Base-by-base conservation (phyloP, 805 yeast genomes). In the Candida sithepensis region DNA sequence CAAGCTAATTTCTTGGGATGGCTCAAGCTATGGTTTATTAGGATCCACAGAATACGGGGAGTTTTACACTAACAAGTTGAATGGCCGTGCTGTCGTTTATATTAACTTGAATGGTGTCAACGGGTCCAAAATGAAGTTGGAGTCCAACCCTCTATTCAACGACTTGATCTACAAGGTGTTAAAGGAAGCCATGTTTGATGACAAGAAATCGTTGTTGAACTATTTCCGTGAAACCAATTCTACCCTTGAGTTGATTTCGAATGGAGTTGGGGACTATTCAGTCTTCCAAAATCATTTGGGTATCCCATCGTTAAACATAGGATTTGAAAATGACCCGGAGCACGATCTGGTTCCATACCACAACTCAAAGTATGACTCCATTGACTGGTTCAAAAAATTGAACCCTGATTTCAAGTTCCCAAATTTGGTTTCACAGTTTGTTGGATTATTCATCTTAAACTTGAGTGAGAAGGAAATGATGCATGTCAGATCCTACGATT, bases 231-330 rank as follows among this genome's bases (percentile, higher is more conserved):
- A 61, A 8, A 57, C 59, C 14, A 61, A 69, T 36, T 69, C 70
- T 8, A 57, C 68, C 0, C 68, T 81, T 42, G 61, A 57, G 2
- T 58, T 68, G 19, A 67, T 80, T 13, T 78, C 80, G 2, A 72
- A 79, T 9, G 77, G 78, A 6, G 48, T 60, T 44, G 71, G 83
- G 1, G 85, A 80, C 57, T 77, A 71, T 56, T 71, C 79, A 2
- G 80, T 79, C 9, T 82, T 83, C 54, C 87, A 84, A 61, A 77
- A 78, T 56, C 82, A 79, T 58, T 61, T 84, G 53, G 91, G 89
- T 5, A 76, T 85, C 36, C 87, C 91, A 2, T 74, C 85, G 0
- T 72, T 80, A 10, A 73, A 74, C 44, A 61, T 81, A 45, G 77
- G 79, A 8, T 77, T 75, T 55, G 44, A 43, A 3, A 60, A 59